phyloP scores from a whole-genome alignment of 2,329 filamentous ascomycete genomes.

The Amylocarpus encephaloides region DNA sequence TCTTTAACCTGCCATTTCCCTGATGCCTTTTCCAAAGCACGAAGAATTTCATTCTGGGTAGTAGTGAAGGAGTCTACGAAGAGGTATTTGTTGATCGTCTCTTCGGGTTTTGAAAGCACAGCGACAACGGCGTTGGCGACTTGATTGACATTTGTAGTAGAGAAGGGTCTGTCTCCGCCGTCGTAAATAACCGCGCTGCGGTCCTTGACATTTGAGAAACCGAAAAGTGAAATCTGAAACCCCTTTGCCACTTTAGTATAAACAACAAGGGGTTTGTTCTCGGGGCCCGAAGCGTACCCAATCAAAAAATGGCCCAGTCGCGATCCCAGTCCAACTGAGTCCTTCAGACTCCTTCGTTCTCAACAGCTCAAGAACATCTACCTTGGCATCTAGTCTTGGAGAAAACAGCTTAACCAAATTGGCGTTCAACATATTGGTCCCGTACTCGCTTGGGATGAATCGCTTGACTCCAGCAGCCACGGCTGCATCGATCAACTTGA shows the following conservation, averaged over 20 bases:
- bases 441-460: slow-evolving; percentile 39
- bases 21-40: slow-evolving; percentile 31
- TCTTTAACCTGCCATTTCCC: slow-evolving; percentile 23
- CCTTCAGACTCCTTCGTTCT: slow-evolving; percentile 15
- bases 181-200: slow-evolving; percentile 34
- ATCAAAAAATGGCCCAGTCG: no score
- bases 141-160: slow-evolving; percentile 38
- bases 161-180: slow-evolving; percentile 31
- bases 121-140: slow-evolving; percentile 41
- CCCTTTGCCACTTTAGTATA: no score
- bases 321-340: no score
- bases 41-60: slow-evolving; percentile 34
- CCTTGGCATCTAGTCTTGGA: no score
- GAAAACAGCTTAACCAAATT: slow-evolving; percentile 12
- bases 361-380: no score
- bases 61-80: slow-evolving; percentile 32
- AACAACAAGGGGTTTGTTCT: slow-evolving; percentile 6
- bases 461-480: slow-evolving; percentile 35
- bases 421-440: slow-evolving; percentile 33
- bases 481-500: slow-evolving; percentile 34
- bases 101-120: slow-evolving; percentile 29
- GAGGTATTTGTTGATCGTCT: slow-evolving; percentile 33
- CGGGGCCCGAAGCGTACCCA: slow-evolving; percentile 26
- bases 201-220: slow-evolving; percentile 32
- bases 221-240: slow-evolving; percentile 8